These are phyloP conservation scores for Cystobasidium ongulense DNA, from an alignment of 768 basidiomycete species.

Conservation along the genomic window DNA sequence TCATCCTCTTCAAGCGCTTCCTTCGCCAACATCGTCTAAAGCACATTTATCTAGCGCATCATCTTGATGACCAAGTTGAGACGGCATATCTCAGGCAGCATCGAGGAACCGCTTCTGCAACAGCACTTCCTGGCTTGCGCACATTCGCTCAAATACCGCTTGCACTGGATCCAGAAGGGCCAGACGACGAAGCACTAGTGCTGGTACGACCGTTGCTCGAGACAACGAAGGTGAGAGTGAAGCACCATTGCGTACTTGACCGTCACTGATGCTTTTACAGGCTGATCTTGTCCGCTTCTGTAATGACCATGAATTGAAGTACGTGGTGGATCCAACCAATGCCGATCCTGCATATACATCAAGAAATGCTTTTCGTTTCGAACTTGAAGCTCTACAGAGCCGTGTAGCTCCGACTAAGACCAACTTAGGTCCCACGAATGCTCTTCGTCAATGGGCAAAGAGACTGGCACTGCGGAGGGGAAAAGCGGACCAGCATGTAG, in stretches of 20 bases:
- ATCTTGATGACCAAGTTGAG: constrained; percentile 8
- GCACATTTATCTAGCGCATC: background rate
- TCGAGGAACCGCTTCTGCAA: background rate
- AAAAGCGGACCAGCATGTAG: background rate
- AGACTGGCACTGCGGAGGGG: background rate
- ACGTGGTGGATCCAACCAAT: background rate
- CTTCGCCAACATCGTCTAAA: background rate
- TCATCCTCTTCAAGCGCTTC: background rate
- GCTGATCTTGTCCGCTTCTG: background rate
- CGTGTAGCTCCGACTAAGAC: background rate
- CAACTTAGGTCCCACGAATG: background rate
- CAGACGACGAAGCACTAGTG: background rate
- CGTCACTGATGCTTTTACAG: background rate
- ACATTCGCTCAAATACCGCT: background rate
- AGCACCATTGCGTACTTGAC: background rate
- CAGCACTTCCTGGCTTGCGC: background rate
- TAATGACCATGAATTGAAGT: background rate
- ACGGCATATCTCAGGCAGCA: background rate
- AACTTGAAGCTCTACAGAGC: background rate
- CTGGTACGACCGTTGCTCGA: background rate
- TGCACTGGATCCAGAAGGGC: background rate
- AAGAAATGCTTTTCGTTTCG: background rate
- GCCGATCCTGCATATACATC: background rate
- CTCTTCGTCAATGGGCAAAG: background rate
- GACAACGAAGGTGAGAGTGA: background rate